Conservation (phyloP, 2,329 filamentous ascomycete genomes). For the Fusarium sp. region DNA sequence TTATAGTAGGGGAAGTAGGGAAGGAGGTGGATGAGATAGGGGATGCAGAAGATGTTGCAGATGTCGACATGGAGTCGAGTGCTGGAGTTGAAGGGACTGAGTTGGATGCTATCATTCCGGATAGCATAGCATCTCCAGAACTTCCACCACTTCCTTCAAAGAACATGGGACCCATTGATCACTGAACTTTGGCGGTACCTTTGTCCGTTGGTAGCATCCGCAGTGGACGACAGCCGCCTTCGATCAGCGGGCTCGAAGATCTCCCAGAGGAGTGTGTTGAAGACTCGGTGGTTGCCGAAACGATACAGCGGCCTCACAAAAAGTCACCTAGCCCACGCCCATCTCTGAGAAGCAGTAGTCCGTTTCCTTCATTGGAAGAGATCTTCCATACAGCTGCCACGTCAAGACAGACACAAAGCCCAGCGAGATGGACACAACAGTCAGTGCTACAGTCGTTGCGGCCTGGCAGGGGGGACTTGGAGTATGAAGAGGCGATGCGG, state of each 20-base stretch:
- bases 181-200: conserved; percentile 23
- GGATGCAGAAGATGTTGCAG: conserved; percentile 1
- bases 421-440: conserved; percentile 44
- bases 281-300: conserved; percentile 41
- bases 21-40: background rate
- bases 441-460: conserved; percentile 44
- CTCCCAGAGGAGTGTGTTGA: conserved; percentile 40
- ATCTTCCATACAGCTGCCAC: conserved; percentile 56
- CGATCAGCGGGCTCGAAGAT: conserved; percentile 50
- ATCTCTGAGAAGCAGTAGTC: conserved; percentile 48
- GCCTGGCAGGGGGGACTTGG: conserved; percentile 45
- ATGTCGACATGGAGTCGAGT: conserved; percentile 9
- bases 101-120: conserved; percentile 37
- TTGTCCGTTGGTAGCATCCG: conserved; percentile 53
- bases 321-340: conserved; percentile 29
- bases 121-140: conserved; percentile 35
- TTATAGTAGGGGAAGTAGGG: background rate
- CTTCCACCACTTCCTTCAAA: conserved; percentile 24
- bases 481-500: conserved; percentile 60
- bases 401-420: conserved; percentile 52
- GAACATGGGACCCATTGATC: conserved; percentile 1
- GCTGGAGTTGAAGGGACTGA: conserved; percentile 9
- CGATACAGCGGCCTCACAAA: conserved; percentile 24
- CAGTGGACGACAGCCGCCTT: conserved; percentile 65
- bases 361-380: conserved; percentile 52